Conservation (phyloP, 352 stramenopile species). For the Pythium rishiriense region DNA sequence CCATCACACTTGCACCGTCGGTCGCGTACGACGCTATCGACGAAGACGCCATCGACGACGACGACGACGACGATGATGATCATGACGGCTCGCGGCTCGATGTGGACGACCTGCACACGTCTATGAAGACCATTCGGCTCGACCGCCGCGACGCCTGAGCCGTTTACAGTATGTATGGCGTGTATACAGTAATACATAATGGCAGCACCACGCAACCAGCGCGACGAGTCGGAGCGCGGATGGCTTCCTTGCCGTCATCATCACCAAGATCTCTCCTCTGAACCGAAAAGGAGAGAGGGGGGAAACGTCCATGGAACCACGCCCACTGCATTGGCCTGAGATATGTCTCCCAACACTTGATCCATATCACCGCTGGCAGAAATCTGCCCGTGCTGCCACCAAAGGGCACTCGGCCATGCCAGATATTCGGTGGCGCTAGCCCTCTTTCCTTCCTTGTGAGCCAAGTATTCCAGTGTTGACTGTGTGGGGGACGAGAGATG, state of each 20-base stretch:
- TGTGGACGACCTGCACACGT: background rate
- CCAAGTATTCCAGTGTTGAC: too few relatives aligned
- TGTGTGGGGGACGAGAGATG: too few relatives aligned
- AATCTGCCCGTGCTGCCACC: conserved; percentile 8
- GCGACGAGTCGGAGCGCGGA: too few relatives aligned
- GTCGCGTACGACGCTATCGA: background rate
- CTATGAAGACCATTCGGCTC: conserved; percentile 5
- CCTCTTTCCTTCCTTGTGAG: background rate
- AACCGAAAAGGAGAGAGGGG: too few relatives aligned
- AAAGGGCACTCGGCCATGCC: background rate
- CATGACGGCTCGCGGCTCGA: background rate
- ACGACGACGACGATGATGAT: background rate
- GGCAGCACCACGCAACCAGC: too few relatives aligned
- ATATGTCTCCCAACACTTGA: background rate
- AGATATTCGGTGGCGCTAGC: conserved; percentile 2
- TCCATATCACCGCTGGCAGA: background rate
- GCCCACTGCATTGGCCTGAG: too few relatives aligned
- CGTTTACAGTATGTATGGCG: background rate
- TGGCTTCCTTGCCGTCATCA: too few relatives aligned
- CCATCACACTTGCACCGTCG: background rate
- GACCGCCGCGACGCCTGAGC: background rate
- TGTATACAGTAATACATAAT: too few relatives aligned
- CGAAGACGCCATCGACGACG: background rate
- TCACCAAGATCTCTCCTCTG: background rate
- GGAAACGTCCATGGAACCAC: too few relatives aligned